Evolutionary conservation across 2,329 filamentous ascomycete species (phyloP).

Genomic region (Coniella lustricola): DNA sequence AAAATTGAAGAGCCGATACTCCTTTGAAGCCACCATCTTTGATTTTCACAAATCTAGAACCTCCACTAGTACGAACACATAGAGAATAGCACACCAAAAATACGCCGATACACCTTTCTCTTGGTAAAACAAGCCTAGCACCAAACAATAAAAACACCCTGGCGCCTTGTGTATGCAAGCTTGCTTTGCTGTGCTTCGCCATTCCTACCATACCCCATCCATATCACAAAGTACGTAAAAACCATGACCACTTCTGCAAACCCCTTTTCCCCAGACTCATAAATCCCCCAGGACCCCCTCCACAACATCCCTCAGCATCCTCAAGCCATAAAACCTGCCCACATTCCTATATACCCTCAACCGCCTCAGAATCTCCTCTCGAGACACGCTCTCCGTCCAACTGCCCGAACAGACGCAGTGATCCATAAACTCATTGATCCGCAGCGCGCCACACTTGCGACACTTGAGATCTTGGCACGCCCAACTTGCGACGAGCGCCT

Average conservation of each 20-base stretch:
- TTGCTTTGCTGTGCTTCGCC: too few species aligned
- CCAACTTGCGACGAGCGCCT: constrained; percentile 73
- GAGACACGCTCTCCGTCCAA: constrained; percentile 68
- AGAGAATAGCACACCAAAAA: too few species aligned
- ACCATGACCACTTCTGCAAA: too few species aligned
- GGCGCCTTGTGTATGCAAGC: too few species aligned
- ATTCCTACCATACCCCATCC: too few species aligned
- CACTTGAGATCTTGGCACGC: constrained; percentile 86
- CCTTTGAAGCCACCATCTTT: background rate
- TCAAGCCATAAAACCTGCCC: constrained; percentile 69
- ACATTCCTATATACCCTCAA: constrained; percentile 68
- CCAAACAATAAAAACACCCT: too few species aligned
- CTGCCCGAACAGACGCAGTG: constrained; percentile 88
- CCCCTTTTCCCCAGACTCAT: constrained; percentile 20
- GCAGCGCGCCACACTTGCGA: constrained; percentile 58
- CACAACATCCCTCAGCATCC: constrained; percentile 73
- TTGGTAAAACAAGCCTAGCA: too few species aligned
- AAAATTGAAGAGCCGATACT: background rate
- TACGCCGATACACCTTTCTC: too few species aligned
- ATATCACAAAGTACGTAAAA: too few species aligned
- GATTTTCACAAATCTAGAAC: background rate
- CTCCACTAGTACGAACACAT: too few species aligned
- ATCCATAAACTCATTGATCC: constrained; percentile 91
- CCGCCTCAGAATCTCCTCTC: constrained; percentile 56
- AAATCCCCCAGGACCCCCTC: constrained; percentile 49